These are phyloP conservation scores for Talaromyces sp. DNA, from an alignment of 2,329 filamentous ascomycete genomes.

Conservation along the genomic window DNA sequence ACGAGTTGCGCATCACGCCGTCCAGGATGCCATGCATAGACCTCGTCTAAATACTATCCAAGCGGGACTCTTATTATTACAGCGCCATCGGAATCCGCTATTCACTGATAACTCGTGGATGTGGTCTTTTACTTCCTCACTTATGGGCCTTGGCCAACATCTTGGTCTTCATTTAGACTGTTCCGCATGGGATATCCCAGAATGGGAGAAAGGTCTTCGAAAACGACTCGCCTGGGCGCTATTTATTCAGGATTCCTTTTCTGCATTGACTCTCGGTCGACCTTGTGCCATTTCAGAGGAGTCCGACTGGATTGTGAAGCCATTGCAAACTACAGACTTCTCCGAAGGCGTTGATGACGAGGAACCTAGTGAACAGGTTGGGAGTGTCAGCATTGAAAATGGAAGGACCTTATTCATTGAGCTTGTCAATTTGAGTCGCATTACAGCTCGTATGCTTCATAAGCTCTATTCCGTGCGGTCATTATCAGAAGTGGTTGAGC, in stretches of 20 bases:
- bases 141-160: slow-evolving; percentile 54
- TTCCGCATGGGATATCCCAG: slow-evolving; percentile 55
- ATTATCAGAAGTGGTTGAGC: slow-evolving; percentile 2
- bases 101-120: slow-evolving; percentile 39
- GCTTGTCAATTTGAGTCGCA: slow-evolving; percentile 2
- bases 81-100: slow-evolving; percentile 29
- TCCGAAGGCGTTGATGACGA: slow-evolving; percentile 6
- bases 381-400: slow-evolving; percentile 9
- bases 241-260: slow-evolving; percentile 55
- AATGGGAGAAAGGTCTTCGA: slow-evolving; percentile 57
- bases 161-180: slow-evolving; percentile 58
- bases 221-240: slow-evolving; percentile 59
- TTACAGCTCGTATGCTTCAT: slow-evolving; percentile 3
- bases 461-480: slow-evolving; percentile 5
- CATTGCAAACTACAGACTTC: slow-evolving; percentile 3
- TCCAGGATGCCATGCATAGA: slow-evolving; percentile 44
- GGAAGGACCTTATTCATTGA: slow-evolving; percentile 5
- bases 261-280: slow-evolving; percentile 5
- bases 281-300: slow-evolving; percentile 5
- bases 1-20: slow-evolving; percentile 37
- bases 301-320: slow-evolving; percentile 6
- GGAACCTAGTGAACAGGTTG: slow-evolving; percentile 2
- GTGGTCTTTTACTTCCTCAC: slow-evolving; percentile 43
- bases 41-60: slow-evolving; percentile 53
- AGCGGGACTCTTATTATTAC: slow-evolving; percentile 49